These are phyloP conservation scores for Sarocladium brachiariae DNA, from an alignment of 2,329 filamentous ascomycete genomes.

Conservation along the genomic window DNA sequence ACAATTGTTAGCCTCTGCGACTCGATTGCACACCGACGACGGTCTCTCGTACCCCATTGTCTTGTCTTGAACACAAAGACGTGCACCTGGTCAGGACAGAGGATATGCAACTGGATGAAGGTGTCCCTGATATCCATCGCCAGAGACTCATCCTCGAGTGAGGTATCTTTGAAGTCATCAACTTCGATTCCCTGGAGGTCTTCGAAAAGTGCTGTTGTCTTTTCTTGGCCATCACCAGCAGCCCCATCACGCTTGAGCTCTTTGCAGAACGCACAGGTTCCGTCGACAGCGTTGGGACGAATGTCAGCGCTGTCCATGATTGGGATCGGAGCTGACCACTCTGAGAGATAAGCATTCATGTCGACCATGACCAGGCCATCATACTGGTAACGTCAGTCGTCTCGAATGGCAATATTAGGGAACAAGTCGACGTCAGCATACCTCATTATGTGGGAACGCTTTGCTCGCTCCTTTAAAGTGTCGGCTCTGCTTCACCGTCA, in stretches of 20 bases:
- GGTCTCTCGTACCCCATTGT: neutral
- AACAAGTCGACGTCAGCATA: neutral
- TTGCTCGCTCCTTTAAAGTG: neutral
- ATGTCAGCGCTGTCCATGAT: neutral
- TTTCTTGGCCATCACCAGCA: neutral
- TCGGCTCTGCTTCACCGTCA: neutral
- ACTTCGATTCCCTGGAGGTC: too few relatives aligned
- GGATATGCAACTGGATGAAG: neutral
- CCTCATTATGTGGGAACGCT: neutral
- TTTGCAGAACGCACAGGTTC: neutral
- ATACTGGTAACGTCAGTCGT: neutral
- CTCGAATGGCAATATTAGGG: neutral
- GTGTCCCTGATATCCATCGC: neutral
- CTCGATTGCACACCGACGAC: neutral
- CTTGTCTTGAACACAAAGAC: constrained; percentile 1
- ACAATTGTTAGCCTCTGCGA: constrained; percentile 11
- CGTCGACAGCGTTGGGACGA: neutral
- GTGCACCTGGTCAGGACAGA: neutral
- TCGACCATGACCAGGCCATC: constrained; percentile 3
- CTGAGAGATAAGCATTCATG: neutral
- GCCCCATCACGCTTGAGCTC: neutral
- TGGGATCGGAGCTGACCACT: neutral
- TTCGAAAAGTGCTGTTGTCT: neutral
- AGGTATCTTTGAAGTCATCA: neutral
- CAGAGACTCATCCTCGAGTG: neutral